Conservation (phyloP, 169 alveolate genomes). For the Perkinsus chesapeaki region DNA sequence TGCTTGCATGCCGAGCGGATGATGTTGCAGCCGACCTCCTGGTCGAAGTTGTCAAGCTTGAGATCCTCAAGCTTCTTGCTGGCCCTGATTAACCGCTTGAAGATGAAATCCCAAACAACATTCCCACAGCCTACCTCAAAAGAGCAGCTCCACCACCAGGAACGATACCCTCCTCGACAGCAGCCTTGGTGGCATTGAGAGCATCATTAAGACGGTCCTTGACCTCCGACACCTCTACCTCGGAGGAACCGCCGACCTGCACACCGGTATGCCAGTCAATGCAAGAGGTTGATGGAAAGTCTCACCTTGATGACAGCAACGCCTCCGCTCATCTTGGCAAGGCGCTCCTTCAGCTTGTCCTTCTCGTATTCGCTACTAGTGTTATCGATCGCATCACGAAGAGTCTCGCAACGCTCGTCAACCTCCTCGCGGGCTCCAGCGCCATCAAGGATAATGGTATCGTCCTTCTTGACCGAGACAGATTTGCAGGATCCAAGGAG, state of each 20-base stretch:
- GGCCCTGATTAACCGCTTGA: neutral
- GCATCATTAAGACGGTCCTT: conserved; percentile 98
- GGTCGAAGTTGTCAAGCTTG: conserved; percentile 76
- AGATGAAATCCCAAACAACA: conserved; percentile 55
- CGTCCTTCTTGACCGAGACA: conserved; percentile 92
- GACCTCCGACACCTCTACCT: conserved; percentile 92
- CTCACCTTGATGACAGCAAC: conserved; percentile 89
- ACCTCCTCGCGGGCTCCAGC: conserved; percentile 80
- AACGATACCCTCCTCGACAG: conserved; percentile 97
- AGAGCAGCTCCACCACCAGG: conserved; percentile 98
- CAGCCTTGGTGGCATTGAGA: conserved; percentile 97
- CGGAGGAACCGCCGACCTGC: conserved; percentile 94
- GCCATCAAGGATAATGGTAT: conserved; percentile 94
- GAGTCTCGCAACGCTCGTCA: conserved; percentile 78
- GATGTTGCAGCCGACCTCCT: conserved; percentile 89
- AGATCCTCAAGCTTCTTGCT: conserved; percentile 15
- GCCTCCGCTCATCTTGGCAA: conserved; percentile 96
- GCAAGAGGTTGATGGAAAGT: neutral
- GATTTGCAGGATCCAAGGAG: conserved; percentile 88
- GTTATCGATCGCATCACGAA: conserved; percentile 75
- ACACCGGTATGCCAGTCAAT: neutral
- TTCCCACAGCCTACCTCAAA: neutral
- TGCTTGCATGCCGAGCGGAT: conserved; percentile 89
- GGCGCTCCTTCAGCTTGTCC: conserved; percentile 94
- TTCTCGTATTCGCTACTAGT: conserved; percentile 78